phyloP scores from a whole-genome alignment of 179 eudicot species.

The Carnegiea gigantea region DNA sequence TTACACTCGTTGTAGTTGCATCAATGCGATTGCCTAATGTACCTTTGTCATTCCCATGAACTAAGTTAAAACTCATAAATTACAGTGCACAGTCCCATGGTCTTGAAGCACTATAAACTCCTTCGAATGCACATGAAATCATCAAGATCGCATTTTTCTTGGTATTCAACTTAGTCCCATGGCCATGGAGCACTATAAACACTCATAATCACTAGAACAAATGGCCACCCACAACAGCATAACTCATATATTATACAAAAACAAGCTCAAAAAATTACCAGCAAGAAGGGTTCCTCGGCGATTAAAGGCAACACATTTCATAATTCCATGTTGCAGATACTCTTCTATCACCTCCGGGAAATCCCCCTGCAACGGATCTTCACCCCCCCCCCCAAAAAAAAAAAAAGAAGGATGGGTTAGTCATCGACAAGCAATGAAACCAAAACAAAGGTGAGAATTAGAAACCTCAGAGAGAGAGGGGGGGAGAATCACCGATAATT shows the following conservation, averaged over 20 bases:
- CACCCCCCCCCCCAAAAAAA: not conserved
- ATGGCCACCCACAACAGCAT: not conserved
- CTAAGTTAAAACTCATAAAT: not conserved
- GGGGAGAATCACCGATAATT: conserved; percentile 10
- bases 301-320: conserved; percentile 95
- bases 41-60: not conserved
- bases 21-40: not conserved
- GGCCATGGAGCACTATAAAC: not conserved
- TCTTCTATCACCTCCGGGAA: conserved; percentile 97
- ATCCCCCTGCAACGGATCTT: conserved; percentile 96
- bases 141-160: conserved; percentile 17
- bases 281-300: conserved; percentile 98
- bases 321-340: conserved; percentile 82
- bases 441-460: not conserved
- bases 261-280: conserved; percentile 41
- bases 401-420: not conserved
- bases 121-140: not conserved
- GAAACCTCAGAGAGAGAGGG: not conserved
- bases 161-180: not conserved
- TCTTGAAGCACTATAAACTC: not conserved
- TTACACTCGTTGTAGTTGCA: too few relatives aligned
- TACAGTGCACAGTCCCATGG: too few relatives aligned
- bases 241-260: not conserved
- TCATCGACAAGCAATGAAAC: not conserved
- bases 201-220: not conserved